These are phyloP conservation scores for Nicotiana rustica DNA, from an alignment of 305 asterid genomes.

Conservation along the genomic window DNA sequence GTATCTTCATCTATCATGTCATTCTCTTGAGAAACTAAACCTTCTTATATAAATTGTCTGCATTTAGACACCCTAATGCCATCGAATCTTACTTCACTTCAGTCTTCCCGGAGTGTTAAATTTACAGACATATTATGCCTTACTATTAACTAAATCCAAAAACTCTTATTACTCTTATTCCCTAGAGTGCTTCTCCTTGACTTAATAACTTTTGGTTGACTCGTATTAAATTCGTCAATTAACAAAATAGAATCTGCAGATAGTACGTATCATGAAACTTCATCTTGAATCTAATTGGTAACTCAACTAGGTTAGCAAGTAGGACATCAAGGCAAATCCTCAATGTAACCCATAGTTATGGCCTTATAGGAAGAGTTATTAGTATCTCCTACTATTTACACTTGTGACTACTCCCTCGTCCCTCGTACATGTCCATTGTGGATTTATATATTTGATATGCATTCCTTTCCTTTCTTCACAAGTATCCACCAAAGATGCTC, in stretches of 20 bases:
- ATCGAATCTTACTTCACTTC: constrained; percentile 3
- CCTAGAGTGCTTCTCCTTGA: background rate
- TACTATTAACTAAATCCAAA: background rate
- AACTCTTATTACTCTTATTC: background rate
- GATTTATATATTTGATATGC: background rate
- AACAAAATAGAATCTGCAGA: background rate
- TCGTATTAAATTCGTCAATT: background rate
- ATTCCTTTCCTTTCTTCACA: background rate
- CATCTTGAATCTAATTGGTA: background rate
- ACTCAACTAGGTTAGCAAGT: background rate
- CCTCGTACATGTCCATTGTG: background rate
- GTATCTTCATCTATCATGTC: background rate
- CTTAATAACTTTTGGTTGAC: background rate
- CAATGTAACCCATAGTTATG: background rate
- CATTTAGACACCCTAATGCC: background rate
- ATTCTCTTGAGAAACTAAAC: background rate
- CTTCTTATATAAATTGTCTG: background rate
- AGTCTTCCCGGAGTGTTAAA: background rate
- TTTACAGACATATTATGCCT: background rate
- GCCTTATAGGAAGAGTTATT: background rate
- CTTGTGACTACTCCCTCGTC: background rate
- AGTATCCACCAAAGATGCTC: background rate
- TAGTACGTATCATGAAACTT: background rate
- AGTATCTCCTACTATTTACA: background rate
- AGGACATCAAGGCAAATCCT: background rate